Base-by-base conservation (phyloP, 2,329 filamentous ascomycete genomes). In the Beauveria caledonica region DNA sequence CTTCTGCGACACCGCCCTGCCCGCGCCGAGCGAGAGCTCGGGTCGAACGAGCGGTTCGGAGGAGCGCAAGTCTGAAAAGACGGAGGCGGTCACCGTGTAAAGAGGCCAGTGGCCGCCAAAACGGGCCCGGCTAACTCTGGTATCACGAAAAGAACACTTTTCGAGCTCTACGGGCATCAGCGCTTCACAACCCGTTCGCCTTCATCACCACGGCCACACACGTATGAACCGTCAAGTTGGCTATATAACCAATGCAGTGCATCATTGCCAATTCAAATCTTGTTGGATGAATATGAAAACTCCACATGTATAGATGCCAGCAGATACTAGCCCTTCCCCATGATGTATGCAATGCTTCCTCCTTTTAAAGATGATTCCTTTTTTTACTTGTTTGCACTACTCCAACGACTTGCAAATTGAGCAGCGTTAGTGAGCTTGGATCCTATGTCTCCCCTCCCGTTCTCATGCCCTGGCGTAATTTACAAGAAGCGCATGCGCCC, bases 321-420 rank as follows among this genome's bases (percentile, higher is more conserved):
- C 45, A 49, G 33, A 54, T 48, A 54, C 33, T 19, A 33, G 33
- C 50, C 27, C 9, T 13, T 29, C 29, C 42, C 42, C 10, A n/a
- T 52, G 58, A 40, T 60, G 58, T 54, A 60, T 54, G 58, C 58
- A 60, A 60, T 60, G 58, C 58, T 60, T 27, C 27, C 46, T 53
- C 27, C 45, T 25, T 46, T 15, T n/a, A 52, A 42, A 19, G 36
- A 60, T 53, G 5, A 33, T 46, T 27, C 2, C 49, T 46, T 49
- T 59, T 42, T 21, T 9, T 5, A 19, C 8, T 19, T 45, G 9
- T 2, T 39, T 49, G 1, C 15, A 25, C 8, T 7, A 36, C 53
- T 23, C 27, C 54, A 48, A 25, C n/a, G 6, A n/a, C 23, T 33
- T 27, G 51, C 10, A 39, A 7, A 13, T n/a, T n/a, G 51, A 23